These are phyloP conservation scores for Monosporascus sp. DNA, from an alignment of 2,329 filamentous ascomycete species.

Conservation along the genomic window DNA sequence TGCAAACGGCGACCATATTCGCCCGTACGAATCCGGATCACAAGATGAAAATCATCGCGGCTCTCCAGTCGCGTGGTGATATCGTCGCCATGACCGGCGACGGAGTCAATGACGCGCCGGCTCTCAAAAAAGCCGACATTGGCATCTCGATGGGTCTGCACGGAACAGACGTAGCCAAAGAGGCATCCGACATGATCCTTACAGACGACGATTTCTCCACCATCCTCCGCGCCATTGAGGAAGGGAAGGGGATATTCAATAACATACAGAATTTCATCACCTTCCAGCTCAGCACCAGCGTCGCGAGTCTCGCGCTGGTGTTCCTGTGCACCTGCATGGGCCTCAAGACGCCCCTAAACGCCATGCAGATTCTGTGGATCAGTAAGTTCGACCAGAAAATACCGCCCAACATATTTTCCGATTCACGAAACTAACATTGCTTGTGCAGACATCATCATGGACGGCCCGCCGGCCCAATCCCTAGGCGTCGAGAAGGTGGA, in stretches of 20 bases:
- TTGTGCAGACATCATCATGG: conserved; percentile 90
- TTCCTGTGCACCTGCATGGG: conserved; percentile 88
- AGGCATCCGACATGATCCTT: conserved; percentile 88
- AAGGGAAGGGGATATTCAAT: conserved; percentile 98
- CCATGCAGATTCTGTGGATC: conserved; percentile 99
- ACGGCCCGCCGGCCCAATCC: conserved; percentile 94
- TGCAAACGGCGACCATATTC: conserved; percentile 88
- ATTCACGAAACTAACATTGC: conserved; percentile 1
- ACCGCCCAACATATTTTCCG: too few relatives aligned
- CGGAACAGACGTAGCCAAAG: conserved; percentile 95
- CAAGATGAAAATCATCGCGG: conserved; percentile 93
- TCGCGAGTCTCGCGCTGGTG: conserved; percentile 85
- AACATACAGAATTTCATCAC: conserved; percentile 99
- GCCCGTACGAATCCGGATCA: conserved; percentile 95
- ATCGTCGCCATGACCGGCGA: conserved; percentile 99
- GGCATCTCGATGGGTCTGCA: conserved; percentile 94
- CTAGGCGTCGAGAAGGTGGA: conserved; percentile 94
- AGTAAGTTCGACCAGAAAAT: conserved; percentile 55
- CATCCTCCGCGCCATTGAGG: conserved; percentile 91
- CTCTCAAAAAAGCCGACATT: conserved; percentile 94
- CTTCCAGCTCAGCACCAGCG: conserved; percentile 95
- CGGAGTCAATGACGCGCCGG: conserved; percentile 95
- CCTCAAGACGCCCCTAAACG: conserved; percentile 92
- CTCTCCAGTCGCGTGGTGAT: conserved; percentile 85
- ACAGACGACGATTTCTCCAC: conserved; percentile 87